Evolutionary conservation across 1,284 basidiomycete genomes (phyloP).

Genomic region (Papiliotrema fonsecae): DNA sequence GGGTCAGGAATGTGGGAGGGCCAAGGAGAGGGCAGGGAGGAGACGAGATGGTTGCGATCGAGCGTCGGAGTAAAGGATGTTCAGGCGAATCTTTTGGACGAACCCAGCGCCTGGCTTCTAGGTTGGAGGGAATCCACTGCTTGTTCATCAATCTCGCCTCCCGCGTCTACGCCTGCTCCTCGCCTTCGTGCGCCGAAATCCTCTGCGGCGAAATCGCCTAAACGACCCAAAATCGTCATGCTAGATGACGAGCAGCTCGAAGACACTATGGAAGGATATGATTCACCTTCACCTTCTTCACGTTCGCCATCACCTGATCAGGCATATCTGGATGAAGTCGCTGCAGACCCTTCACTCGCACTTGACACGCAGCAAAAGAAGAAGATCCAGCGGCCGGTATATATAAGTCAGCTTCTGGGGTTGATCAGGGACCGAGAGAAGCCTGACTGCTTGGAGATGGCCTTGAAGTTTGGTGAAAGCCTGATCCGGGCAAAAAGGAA

Average conservation of each 20-base stretch:
- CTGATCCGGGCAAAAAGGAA: slow-evolving; percentile 72
- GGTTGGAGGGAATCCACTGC: slow-evolving; percentile 26
- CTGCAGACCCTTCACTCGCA: slow-evolving; percentile 70
- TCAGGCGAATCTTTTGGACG: slow-evolving; percentile 46
- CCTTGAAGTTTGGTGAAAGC: slow-evolving; percentile 68
- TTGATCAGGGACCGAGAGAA: slow-evolving; percentile 66
- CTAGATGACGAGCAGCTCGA: slow-evolving; percentile 54
- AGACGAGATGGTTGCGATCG: slow-evolving; percentile 59
- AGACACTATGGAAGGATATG: slow-evolving; percentile 76
- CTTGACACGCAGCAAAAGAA: slow-evolving; percentile 49
- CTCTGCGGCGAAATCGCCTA: slow-evolving; percentile 10
- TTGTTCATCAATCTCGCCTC: not conserved
- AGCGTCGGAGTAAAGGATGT: slow-evolving; percentile 56
- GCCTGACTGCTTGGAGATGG: slow-evolving; percentile 71
- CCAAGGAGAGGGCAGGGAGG: slow-evolving; percentile 61
- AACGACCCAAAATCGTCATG: slow-evolving; percentile 30
- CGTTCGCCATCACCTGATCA: slow-evolving; percentile 73
- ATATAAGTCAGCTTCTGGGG: slow-evolving; percentile 71
- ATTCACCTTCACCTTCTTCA: slow-evolving; percentile 57
- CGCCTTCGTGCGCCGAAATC: not conserved
- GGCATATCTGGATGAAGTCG: slow-evolving; percentile 73
- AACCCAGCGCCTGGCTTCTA: slow-evolving; percentile 24
- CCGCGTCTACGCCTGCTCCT: not conserved
- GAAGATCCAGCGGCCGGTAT: slow-evolving; percentile 70
- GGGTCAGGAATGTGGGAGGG: slow-evolving; percentile 71